Percentiles rank a stretch among this genome's conserved stretches.
Evolutionary conservation across 2,329 filamentous ascomycete genomes (phyloP).

Genomic region (Nectriaceae sp.): DNA sequence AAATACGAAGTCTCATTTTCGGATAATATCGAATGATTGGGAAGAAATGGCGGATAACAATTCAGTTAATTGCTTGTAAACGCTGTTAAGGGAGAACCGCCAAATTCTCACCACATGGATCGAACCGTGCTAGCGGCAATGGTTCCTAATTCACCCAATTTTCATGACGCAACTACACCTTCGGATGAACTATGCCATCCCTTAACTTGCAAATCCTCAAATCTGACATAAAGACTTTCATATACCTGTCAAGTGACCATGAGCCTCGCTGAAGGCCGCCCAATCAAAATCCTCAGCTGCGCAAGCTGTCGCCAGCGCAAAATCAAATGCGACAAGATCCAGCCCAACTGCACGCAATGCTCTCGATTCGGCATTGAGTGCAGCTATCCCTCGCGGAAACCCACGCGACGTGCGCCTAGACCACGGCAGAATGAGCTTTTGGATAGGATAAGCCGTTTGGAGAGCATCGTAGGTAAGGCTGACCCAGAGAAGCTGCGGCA

Average conservation of each 20-base stretch:
- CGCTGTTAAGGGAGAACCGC: too few species aligned
- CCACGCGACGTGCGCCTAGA: constrained; percentile 41
- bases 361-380: constrained; percentile 49
- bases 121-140: too few species aligned
- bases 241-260: constrained; percentile 11
- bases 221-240: not conserved
- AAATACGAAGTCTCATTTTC: too few species aligned
- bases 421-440: constrained; percentile 46
- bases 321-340: constrained; percentile 58
- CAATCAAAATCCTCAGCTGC: constrained; percentile 49
- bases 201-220: too few species aligned
- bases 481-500: constrained; percentile 33
- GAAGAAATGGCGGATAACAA: too few species aligned
- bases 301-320: constrained; percentile 65
- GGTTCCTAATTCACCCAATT: too few species aligned
- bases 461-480: constrained; percentile 47
- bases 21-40: too few species aligned
- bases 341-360: constrained; percentile 56
- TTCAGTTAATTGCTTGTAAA: too few species aligned
- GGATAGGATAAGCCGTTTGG: constrained; percentile 45
- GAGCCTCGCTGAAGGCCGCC: constrained; percentile 18
- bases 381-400: constrained; percentile 47
- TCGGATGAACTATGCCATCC: too few species aligned
- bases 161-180: too few species aligned
- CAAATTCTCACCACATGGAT: too few species aligned